Evolutionary conservation across 108 stramenopile species (phyloP).

Genomic region (Fistulifera pelliculosa): DNA sequence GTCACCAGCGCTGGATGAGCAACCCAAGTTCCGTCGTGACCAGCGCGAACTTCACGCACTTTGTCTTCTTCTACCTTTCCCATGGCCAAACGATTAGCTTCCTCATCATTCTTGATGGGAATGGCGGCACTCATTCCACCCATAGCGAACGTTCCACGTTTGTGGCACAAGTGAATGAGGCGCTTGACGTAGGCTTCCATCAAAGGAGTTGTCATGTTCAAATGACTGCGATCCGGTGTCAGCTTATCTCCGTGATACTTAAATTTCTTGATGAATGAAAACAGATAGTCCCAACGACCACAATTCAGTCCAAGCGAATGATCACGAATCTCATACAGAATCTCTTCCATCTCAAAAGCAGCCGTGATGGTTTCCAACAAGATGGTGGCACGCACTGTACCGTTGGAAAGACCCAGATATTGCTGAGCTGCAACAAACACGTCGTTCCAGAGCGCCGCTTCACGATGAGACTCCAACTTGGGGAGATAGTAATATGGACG

Average conservation of each 20-base stretch:
- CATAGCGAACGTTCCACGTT: slow-evolving; percentile 92
- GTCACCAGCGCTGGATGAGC: slow-evolving; percentile 90
- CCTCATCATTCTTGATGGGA: slow-evolving; percentile 80
- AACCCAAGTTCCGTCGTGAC: slow-evolving; percentile 95
- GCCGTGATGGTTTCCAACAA: slow-evolving; percentile 93
- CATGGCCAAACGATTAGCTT: slow-evolving; percentile 71
- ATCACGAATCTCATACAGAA: slow-evolving; percentile 87
- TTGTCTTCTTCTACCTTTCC: slow-evolving; percentile 79
- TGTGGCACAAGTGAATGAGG: slow-evolving; percentile 88
- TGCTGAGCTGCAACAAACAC: slow-evolving; percentile 79
- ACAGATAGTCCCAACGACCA: slow-evolving; percentile 94
- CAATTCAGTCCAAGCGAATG: slow-evolving; percentile 92
- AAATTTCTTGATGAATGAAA: slow-evolving; percentile 89
- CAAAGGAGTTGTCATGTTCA: slow-evolving; percentile 87
- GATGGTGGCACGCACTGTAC: slow-evolving; percentile 83
- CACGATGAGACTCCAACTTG: slow-evolving; percentile 83
- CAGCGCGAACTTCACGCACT: slow-evolving; percentile 79
- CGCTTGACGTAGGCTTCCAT: slow-evolving; percentile 85
- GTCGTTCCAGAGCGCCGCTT: slow-evolving; percentile 91
- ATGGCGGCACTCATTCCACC: slow-evolving; percentile 92
- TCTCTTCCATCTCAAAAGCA: slow-evolving; percentile 94
- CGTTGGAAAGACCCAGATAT: slow-evolving; percentile 70
- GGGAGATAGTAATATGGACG: slow-evolving; percentile 88
- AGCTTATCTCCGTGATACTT: slow-evolving; percentile 65
- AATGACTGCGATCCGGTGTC: slow-evolving; percentile 78